Base-by-base conservation (phyloP, 495 filamentous ascomycete genomes). In the Neurospora sublineolata region DNA sequence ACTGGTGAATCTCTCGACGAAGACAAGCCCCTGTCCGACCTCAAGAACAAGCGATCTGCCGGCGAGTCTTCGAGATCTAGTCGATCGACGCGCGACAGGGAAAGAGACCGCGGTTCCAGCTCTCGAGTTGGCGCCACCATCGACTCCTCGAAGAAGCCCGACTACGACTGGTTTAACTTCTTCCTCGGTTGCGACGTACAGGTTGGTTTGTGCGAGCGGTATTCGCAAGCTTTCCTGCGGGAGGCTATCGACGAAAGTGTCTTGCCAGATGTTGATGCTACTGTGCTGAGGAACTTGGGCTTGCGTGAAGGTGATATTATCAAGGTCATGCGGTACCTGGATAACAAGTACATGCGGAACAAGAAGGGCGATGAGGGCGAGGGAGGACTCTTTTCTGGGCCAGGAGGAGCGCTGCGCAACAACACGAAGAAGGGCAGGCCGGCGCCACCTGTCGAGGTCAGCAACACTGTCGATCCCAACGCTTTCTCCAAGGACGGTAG, bases 161-260 rank as follows among this genome's bases (percentile, higher is more conserved):
- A 94, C 58, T 97, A 98, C 77, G 95, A 99, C 79, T 99, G 95
- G 95, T 99, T 98, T 77, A 93, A 97, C 74, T 98, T 99, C 82
- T 99, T 99, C 84, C 83, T 99, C 30, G 86, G 89, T 71, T 93
- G 94, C 78, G 95, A 96, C 38, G 92, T 98, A 71, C 91, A 92
- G 70, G 91, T 93, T 40, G 91, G 94, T 75, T 90, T 95, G 60
- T 98, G 95, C 80, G 94, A 97, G 80, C 87, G 96, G 44, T 99
- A 99, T 78, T 89, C 95, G 7, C 90, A 92, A 76, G 92, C 92
- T 11, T 98, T 99, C 76, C 76, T 86, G 37, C 89, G 89, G 77
- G 95, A 99, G 77, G 94, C 94, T 14, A 98, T 99, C 93, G 94
- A 97, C 73, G 93, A 97, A 80, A 91, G 90, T 60, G 88, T 95